A percentile compares a stretch with the other conserved stretches of the same genome.
These are phyloP conservation scores for Calamus simplicifolius DNA, from an alignment of 176 grass and related monocot species.

Conservation along the genomic window DNA sequence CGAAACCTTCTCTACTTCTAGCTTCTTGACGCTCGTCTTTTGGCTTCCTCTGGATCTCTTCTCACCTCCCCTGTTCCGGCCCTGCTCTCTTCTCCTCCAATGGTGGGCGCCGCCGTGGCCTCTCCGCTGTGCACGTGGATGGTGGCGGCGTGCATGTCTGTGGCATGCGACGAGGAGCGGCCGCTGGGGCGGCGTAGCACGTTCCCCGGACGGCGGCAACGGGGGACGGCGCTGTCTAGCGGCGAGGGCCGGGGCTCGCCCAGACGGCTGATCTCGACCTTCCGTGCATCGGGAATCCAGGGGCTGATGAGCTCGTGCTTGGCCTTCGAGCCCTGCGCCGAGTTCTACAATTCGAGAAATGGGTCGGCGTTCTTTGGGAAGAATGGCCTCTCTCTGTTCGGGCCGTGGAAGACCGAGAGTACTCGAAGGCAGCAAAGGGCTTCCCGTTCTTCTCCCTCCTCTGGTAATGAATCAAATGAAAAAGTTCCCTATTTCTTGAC, in stretches of 20 bases:
- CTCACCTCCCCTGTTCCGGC: no score
- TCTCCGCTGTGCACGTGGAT: conserved; percentile 70
- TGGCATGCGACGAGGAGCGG: conserved; percentile 31
- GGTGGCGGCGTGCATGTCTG: conserved; percentile 52
- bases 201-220: neutral
- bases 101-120: conserved; percentile 31
- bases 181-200: conserved; percentile 12
- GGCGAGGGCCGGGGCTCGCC: conserved; percentile 11
- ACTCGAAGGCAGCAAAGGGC: neutral
- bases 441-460: no score
- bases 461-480: no score
- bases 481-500: no score
- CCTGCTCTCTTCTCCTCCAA: conserved; percentile 6
- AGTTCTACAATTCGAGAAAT: neutral
- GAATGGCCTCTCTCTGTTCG: neutral
- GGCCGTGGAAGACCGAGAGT: neutral
- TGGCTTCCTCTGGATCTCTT: no score
- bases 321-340: neutral
- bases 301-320: neutral
- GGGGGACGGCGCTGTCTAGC: conserved; percentile 29
- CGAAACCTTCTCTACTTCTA: no score
- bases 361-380: neutral
- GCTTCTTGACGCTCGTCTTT: no score
- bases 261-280: conserved; percentile 4
- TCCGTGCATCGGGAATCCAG: neutral